Base-by-base conservation (phyloP, 169 alveolate genomes). In the Cryptosporidium sp. region DNA sequence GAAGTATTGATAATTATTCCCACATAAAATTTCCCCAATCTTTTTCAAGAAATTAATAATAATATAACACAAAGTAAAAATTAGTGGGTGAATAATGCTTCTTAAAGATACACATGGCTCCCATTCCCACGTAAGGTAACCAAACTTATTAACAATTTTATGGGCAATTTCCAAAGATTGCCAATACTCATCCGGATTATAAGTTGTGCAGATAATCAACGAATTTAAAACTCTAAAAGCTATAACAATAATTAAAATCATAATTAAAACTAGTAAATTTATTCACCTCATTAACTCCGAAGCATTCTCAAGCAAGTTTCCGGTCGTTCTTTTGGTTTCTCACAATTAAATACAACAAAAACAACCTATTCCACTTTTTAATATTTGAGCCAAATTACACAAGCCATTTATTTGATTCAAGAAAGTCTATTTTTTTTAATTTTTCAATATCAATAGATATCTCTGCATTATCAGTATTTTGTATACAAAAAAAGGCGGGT, bases 101-200 rank as follows among this genome's bases (percentile, higher is more conserved):
- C 96, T 80, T 62, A 94, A 80, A 45, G 94, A 69, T 37, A 92
- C 51, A 84, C 94, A 91, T 18, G 93, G 94, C 69, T 91, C 94
- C 95, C 96, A 94, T 61, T 94, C 96, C 96, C 96, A 94, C 9
- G 96, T 92, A 50, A 91, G 86, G 43, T 92, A 93, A 0, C 96
- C 96, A 68, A 86, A 93, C 4, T 94, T 93, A 59, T 86, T 91
- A 37, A 85, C 93, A 69, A 93, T 91, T 62, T 52, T 75, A 71
- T 94, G 94, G 4, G 96, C 89, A 18, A 93, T 93, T 84, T 94
- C 96, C 23, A 91, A 41, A 21, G 95, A 91, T 85, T 94, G 96
- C 94, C 95, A 92, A 74, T 93, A 92, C 55, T 94, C 96, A 86
- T 94, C 96, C 23, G 95, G 94, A 69, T 92, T 92, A 75, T 91